Conservation (phyloP, 2,329 filamentous ascomycete species). For the Aspergillus latus region DNA sequence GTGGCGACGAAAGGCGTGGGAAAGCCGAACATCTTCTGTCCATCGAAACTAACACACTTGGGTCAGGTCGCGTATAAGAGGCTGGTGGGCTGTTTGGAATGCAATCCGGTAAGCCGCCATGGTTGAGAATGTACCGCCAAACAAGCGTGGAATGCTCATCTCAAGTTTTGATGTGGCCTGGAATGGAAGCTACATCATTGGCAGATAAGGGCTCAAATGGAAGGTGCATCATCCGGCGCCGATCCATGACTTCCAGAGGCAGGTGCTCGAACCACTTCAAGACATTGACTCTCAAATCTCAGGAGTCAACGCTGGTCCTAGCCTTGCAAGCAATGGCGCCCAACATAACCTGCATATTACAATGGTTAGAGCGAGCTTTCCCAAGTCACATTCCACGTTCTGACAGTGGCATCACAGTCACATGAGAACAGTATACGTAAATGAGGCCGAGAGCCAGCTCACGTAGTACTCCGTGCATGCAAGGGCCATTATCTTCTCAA, state of each 20-base stretch:
- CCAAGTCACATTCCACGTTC: conserved; percentile 20
- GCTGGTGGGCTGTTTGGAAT: conserved; percentile 21
- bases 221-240: background rate
- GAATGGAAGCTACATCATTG: conserved; percentile 21
- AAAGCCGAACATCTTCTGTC: background rate
- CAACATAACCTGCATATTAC: conserved; percentile 9
- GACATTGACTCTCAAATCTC: background rate
- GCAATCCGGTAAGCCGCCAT: conserved; percentile 18
- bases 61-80: conserved; percentile 17
- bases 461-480: background rate
- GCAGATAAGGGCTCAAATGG: background rate
- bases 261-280: background rate
- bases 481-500: too few relatives aligned
- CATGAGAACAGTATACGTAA: conserved; percentile 7
- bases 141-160: conserved; percentile 20
- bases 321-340: background rate
- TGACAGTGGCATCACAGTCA: conserved; percentile 1
- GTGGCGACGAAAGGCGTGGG: background rate
- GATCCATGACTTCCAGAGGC: background rate
- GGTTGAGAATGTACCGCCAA: conserved; percentile 22
- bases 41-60: background rate
- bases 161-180: conserved; percentile 12
- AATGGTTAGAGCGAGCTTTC: conserved; percentile 15
- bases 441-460: background rate
- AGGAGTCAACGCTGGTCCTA: background rate